A percentile compares a stretch with the other conserved stretches of the same genome.
Conservation (phyloP, 73 alveolate genomes). For the Diophrys sp. region DNA sequence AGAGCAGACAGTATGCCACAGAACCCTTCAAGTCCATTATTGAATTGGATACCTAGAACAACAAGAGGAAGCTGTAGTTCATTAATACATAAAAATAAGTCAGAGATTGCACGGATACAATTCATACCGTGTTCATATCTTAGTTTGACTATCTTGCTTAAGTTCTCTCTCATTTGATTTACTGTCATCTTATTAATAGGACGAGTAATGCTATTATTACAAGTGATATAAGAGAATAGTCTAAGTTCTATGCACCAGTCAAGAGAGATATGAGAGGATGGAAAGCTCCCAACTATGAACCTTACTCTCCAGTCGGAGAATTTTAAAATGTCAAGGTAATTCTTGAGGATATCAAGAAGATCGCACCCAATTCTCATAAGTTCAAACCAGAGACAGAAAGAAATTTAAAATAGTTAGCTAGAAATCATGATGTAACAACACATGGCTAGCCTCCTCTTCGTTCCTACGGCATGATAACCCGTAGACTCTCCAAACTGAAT, state of each 20-base stretch:
- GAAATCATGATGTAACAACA: conserved; percentile 23
- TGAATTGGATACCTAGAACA: conserved; percentile 40
- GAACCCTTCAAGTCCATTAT: conserved; percentile 45
- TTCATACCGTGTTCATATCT: conserved; percentile 37
- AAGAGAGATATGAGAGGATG: conserved; percentile 37
- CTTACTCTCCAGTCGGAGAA: conserved; percentile 49
- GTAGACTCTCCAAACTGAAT: not conserved
- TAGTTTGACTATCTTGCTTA: conserved; percentile 21
- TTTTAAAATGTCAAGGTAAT: conserved; percentile 38
- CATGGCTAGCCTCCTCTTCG: conserved; percentile 40
- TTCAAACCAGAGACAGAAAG: conserved; percentile 39
- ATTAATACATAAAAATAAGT: conserved; percentile 27
- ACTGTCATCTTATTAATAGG: conserved; percentile 40
- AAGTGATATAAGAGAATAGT: not conserved
- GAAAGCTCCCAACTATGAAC: conserved; percentile 52
- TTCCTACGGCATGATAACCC: not conserved
- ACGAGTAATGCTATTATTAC: not conserved
- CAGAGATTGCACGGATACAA: conserved; percentile 29
- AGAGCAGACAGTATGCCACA: conserved; percentile 32
- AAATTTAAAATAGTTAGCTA: conserved; percentile 18
- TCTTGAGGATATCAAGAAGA: conserved; percentile 29
- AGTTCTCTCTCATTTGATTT: conserved; percentile 27
- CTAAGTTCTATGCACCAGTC: not conserved
- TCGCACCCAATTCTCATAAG: conserved; percentile 24
- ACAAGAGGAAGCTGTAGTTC: conserved; percentile 47